Evolutionary conservation across 139 green algal genomes (phyloP).

Genomic region (Micractinium conductrix): DNA sequence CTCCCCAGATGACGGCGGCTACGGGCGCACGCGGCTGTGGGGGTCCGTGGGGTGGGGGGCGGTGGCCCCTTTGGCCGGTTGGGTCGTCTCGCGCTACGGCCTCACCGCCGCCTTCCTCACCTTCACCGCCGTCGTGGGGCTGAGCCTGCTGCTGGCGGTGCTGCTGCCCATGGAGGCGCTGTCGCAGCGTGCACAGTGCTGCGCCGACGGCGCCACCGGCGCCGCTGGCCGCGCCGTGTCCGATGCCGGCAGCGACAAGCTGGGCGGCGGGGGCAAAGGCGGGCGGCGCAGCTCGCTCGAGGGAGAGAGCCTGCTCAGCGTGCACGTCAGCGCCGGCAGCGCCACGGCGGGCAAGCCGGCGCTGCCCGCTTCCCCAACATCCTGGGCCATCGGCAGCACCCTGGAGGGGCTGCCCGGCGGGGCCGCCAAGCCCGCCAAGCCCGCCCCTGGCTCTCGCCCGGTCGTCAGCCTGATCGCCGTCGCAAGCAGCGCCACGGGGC

Average conservation of each 20-base stretch:
- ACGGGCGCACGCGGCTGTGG: conserved; percentile 26
- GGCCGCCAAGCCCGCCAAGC: background rate
- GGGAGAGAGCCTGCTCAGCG: background rate
- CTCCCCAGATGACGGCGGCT: conserved; percentile 31
- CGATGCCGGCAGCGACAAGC: background rate
- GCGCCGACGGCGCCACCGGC: background rate
- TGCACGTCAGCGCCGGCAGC: conserved; percentile 17
- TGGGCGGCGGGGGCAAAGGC: background rate
- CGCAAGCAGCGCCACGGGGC: background rate
- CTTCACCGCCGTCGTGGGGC: conserved; percentile 6
- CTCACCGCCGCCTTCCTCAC: conserved; percentile 15
- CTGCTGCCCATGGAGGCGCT: conserved; percentile 32
- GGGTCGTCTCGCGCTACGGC: conserved; percentile 12
- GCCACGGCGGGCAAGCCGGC: background rate
- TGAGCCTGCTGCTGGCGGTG: background rate
- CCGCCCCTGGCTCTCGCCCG: background rate
- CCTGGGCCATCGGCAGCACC: too few relatives aligned
- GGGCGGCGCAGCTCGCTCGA: background rate
- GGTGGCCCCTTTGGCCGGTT: conserved; percentile 29
- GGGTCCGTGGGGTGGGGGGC: conserved; percentile 36
- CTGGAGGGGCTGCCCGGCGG: background rate
- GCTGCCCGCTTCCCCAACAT: too few relatives aligned
- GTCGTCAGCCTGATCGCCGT: background rate
- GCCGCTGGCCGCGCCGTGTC: background rate
- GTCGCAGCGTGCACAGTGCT: background rate